A percentile compares a stretch with the other conserved stretches of the same genome.
phyloP scores from a whole-genome alignment of 2,329 filamentous ascomycete genomes.

The Bipolaris gigantea region DNA sequence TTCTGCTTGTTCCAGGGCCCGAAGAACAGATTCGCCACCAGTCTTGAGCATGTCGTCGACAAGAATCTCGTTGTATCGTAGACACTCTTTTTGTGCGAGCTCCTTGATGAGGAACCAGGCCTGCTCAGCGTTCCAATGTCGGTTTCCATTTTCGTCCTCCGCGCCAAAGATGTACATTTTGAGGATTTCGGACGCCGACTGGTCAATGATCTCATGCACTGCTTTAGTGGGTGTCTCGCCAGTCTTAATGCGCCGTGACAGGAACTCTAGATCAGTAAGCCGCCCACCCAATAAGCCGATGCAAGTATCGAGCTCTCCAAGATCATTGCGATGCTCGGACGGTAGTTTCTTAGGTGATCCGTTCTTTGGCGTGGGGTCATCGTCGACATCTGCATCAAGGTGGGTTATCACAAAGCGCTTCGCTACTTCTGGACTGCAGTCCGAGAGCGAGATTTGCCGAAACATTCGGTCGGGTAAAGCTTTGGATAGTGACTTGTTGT shows the following conservation, averaged over 20 bases:
- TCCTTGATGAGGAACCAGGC: constrained; percentile 86
- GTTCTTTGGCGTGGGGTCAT: constrained; percentile 45
- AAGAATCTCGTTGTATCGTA: constrained; percentile 85
- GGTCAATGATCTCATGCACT: constrained; percentile 83
- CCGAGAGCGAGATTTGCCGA: constrained; percentile 79
- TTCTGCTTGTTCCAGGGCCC: constrained; percentile 80
- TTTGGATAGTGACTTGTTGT: constrained; percentile 82
- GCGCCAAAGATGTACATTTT: constrained; percentile 81
- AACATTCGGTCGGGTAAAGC: constrained; percentile 90
- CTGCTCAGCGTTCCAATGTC: constrained; percentile 79
- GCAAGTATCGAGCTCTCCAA: constrained; percentile 75
- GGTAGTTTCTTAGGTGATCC: constrained; percentile 48
- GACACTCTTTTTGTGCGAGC: constrained; percentile 66
- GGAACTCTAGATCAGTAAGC: constrained; percentile 91
- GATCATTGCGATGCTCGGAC: constrained; percentile 56
- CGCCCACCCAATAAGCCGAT: constrained; percentile 85
- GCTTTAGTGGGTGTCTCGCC: constrained; percentile 82
- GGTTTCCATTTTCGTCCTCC: constrained; percentile 56
- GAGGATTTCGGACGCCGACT: constrained; percentile 85
- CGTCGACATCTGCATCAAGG: constrained; percentile 58
- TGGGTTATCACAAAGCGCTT: constrained; percentile 89
- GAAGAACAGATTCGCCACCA: constrained; percentile 73
- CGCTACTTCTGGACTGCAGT: constrained; percentile 80
- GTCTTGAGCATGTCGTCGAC: constrained; percentile 73
- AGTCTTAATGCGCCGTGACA: constrained; percentile 84